phyloP scores from a whole-genome alignment of 805 yeast species.

The Myxozyma mucilagina region DNA sequence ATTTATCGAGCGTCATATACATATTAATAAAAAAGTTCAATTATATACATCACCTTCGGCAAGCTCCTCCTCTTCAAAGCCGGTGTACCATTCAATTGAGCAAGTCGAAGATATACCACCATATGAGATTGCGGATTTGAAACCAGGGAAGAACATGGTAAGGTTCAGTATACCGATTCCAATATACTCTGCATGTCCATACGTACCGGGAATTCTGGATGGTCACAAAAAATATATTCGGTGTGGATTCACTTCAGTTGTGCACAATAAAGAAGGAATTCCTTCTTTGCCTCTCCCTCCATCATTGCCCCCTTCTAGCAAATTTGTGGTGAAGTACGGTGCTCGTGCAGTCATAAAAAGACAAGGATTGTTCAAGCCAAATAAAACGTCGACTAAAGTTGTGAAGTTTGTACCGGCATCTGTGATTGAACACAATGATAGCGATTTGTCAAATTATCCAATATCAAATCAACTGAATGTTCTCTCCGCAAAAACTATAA shows the following conservation, averaged over 20 bases:
- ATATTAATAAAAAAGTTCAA: too few relatives aligned
- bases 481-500: conserved; percentile 6
- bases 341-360: conserved; percentile 7
- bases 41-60: too few relatives aligned
- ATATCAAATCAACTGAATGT: not conserved
- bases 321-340: conserved; percentile 7
- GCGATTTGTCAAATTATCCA: not conserved
- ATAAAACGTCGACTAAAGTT: not conserved
- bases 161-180: too few relatives aligned
- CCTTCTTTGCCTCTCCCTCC: conserved; percentile 15
- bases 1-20: too few relatives aligned
- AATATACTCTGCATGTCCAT: conserved; percentile 12
- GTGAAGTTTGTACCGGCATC: conserved; percentile 5
- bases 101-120: too few relatives aligned
- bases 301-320: not conserved
- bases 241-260: conserved; percentile 1
- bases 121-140: too few relatives aligned
- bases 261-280: not conserved
- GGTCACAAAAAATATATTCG: not conserved
- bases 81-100: too few relatives aligned
- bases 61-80: too few relatives aligned
- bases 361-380: conserved; percentile 6
- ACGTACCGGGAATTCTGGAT: not conserved
- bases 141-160: too few relatives aligned
- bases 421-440: not conserved